A percentile compares a stretch with the other conserved stretches of the same genome.
phyloP scores from a whole-genome alignment of 2,329 filamentous ascomycete species.

The Exophiala alcalophila region DNA sequence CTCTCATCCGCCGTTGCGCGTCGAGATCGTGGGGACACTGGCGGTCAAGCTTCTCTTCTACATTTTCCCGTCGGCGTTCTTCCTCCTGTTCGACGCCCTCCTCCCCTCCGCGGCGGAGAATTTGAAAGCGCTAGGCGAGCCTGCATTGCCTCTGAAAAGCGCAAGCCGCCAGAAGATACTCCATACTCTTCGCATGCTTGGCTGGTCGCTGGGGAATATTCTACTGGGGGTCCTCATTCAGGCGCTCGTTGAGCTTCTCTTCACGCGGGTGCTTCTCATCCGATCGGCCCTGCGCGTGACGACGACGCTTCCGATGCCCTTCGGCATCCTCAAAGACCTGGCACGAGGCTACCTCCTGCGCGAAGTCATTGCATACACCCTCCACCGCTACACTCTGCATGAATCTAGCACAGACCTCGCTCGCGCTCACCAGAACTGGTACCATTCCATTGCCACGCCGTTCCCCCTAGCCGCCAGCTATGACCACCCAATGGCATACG shows the following conservation, averaged over 20 bases:
- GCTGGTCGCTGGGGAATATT: constrained; percentile 56
- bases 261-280: constrained; percentile 53
- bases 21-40: constrained; percentile 71
- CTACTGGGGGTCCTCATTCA: constrained; percentile 54
- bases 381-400: constrained; percentile 73
- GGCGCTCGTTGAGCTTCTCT: constrained; percentile 52
- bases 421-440: constrained; percentile 52
- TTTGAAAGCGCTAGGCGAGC: constrained; percentile 65
- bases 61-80: constrained; percentile 67
- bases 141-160: constrained; percentile 47
- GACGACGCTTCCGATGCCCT: constrained; percentile 60
- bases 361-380: constrained; percentile 67
- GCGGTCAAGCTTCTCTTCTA: constrained; percentile 68
- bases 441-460: constrained; percentile 53
- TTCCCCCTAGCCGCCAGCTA: constrained; percentile 59
- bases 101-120: constrained; percentile 66
- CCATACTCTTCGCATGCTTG: constrained; percentile 46
- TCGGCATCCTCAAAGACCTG: constrained; percentile 57
- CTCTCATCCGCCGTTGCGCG: constrained; percentile 68
- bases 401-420: constrained; percentile 31
- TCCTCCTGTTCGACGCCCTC: constrained; percentile 68
- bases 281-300: constrained; percentile 58
- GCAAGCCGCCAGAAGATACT: constrained; percentile 39
- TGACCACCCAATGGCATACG: constrained; percentile 57
- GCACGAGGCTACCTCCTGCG: constrained; percentile 53